Base-by-base conservation (phyloP, 2,329 filamentous ascomycete genomes). In the Magnaporthiopsis incrustans region DNA sequence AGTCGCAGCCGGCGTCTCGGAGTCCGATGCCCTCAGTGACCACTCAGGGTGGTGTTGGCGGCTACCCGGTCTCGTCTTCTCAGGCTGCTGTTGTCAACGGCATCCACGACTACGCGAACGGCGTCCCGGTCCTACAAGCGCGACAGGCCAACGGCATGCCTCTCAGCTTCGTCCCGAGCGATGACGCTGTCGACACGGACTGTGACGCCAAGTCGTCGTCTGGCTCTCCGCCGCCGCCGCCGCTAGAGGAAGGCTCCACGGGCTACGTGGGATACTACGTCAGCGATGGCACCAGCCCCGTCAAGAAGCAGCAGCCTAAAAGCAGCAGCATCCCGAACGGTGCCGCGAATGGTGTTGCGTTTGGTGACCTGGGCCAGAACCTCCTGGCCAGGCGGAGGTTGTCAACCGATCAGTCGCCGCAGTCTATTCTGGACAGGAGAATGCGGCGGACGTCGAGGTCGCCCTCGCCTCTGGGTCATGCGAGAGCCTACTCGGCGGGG, bases 1-100 rank as follows among this genome's bases (percentile, higher is more conserved):
- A 89, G 71, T 88, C 86, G n/a, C 86, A 88, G 71, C 86, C 86
- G 30, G 85, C 85, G 3, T 81, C 83, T 44, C 78, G 84, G 38
- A 71, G 70, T 3, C 70, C 77, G 3, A 72, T 76, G 68, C 66
- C 67, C 30, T n/a, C 58, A 35, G 57, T 25, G 56, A 38, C 53
- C 33, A 58, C 30, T 63, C 61, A 63, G 50, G 61, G 53, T 57
- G 61, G 50, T 35, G 30, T 65, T 67, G 74, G 69, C 63, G 70
- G 65, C 44, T 72, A 74, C 65, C 72, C 68, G 12, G 68, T 71
- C 65, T 64, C 70, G 64, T 22, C 60, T 26, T 22, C 60, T 26
- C 33, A 33, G n/a, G 60, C 53, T 22, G 56, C 69, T 63, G 75
- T 77, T 68, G 67, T 77, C 27, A 75, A 75, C 60, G 77, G 76